phyloP scores from a whole-genome alignment of 1,284 basidiomycete species.

The Rhodotorula glutinis region DNA sequence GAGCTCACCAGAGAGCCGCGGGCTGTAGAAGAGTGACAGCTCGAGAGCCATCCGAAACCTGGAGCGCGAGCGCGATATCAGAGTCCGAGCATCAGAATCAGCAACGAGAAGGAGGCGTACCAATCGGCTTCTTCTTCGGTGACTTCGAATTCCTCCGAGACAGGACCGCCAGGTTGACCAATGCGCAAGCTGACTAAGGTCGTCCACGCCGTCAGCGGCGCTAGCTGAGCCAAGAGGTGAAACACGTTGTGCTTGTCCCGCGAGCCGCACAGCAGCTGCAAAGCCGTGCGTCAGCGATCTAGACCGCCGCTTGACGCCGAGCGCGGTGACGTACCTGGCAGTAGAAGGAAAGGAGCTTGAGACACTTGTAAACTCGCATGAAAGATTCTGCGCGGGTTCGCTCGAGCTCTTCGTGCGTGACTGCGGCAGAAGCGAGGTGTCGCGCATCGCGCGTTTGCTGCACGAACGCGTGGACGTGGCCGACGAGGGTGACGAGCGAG shows the following conservation, averaged over 20 bases:
- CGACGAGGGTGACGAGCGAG: constrained; percentile 27
- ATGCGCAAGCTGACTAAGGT: constrained; percentile 14
- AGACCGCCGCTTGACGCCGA: too few species aligned
- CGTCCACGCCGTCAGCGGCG: constrained; percentile 27
- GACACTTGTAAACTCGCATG: constrained; percentile 31
- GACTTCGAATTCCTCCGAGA: constrained; percentile 27
- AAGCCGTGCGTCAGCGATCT: neutral
- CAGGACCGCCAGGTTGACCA: constrained; percentile 22
- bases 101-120: constrained; percentile 6
- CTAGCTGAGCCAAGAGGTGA: constrained; percentile 27
- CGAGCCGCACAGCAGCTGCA: constrained; percentile 28
- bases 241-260: constrained; percentile 36
- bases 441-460: neutral
- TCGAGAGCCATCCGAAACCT: constrained; percentile 31
- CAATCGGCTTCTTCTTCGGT: constrained; percentile 31
- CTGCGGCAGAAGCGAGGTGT: neutral
- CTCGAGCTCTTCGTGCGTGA: constrained; percentile 20
- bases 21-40: constrained; percentile 27
- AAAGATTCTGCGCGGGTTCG: constrained; percentile 15
- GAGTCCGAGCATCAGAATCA: neutral
- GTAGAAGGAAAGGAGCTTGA: constrained; percentile 35
- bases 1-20: neutral
- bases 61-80: neutral
- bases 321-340: constrained; percentile 15
- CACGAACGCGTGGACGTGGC: constrained; percentile 10